Evolutionary conservation across 192 early-diverging fungal genomes (phyloP), one percentile per base, ranked within the genome.

Genomic region (Rhizoclosmatium globosum): DNA sequence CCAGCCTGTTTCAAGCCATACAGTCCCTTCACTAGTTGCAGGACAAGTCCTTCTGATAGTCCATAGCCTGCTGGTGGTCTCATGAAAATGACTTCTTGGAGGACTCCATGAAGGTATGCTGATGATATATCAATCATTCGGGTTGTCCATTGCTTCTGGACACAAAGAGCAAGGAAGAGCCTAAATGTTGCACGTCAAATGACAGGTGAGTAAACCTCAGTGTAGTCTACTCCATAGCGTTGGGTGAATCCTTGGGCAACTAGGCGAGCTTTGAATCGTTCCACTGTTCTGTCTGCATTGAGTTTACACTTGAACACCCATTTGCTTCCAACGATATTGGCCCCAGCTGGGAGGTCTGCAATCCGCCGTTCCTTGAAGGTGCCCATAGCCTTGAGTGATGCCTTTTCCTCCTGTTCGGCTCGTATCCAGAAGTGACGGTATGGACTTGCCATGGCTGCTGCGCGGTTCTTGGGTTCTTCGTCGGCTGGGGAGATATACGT

Each of bases 221-320:
- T n/a, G n/a, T n/a, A n/a, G n/a, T n/a, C n/a, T n/a, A n/a, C n/a
- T n/a, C n/a, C n/a, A n/a, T n/a, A n/a, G n/a, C n/a, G n/a, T n/a
- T n/a, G n/a, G n/a, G n/a, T n/a, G n/a, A n/a, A n/a, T n/a, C n/a
- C n/a, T n/a, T n/a, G n/a, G n/a, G n/a, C n/a, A n/a, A n/a, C n/a
- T n/a, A n/a, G n/a, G n/a, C n/a, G n/a, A n/a, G n/a, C n/a, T n/a
- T n/a, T n/a, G n/a, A n/a, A n/a, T n/a, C n/a, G n/a, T n/a, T n/a
- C n/a, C 1, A 79, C 43, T 19, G 17, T 21, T 6, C 82, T 75
- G 46, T 58, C 68, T 13, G 67, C 38, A 3, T 82, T 66, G 15
- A 66, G 44, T 61, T 83, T 83, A 6, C 17, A 9, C 31, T 41
- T 31, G 42, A 66, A 77, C n/a, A 76, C 73, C 70, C 70, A 82